A percentile compares a stretch with the other conserved stretches of the same genome.
Conservation (phyloP, 352 stramenopile genomes). For the Aphanomyces astaci region DNA sequence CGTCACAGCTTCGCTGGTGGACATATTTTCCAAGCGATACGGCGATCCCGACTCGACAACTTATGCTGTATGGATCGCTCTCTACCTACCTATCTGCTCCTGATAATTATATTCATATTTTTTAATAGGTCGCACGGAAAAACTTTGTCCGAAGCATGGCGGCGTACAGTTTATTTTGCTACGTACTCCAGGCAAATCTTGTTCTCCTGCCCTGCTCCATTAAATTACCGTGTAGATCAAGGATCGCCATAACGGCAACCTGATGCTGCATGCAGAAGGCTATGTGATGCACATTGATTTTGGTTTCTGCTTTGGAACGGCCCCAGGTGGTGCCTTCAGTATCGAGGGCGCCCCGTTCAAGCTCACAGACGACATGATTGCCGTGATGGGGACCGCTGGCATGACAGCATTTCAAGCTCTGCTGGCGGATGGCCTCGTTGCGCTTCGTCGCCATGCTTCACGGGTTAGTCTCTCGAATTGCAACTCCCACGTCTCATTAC, state of each 20-base stretch:
- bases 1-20: conserved; percentile 27
- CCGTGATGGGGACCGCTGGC: conserved; percentile 83
- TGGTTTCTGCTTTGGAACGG: conserved; percentile 96
- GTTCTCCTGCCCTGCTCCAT: neutral
- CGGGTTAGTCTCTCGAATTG: neutral
- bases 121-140: conserved; percentile 71
- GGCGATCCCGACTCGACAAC: neutral
- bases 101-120: neutral
- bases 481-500: too few species aligned
- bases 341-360: conserved; percentile 98
- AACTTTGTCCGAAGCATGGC: conserved; percentile 94
- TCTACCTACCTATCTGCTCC: neutral
- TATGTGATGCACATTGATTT: conserved; percentile 99
- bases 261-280: conserved; percentile 93
- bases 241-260: conserved; percentile 98
- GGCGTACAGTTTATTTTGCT: conserved; percentile 94
- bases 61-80: neutral
- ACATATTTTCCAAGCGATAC: conserved; percentile 40
- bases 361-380: conserved; percentile 95
- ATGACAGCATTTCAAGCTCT: conserved; percentile 90
- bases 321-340: conserved; percentile 93
- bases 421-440: conserved; percentile 90
- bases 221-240: conserved; percentile 82
- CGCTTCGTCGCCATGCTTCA: conserved; percentile 82
- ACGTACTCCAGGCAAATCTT: conserved; percentile 88